Base-by-base conservation (phyloP, 352 stramenopile species). In the Phytopythium cucurbitacearum region DNA sequence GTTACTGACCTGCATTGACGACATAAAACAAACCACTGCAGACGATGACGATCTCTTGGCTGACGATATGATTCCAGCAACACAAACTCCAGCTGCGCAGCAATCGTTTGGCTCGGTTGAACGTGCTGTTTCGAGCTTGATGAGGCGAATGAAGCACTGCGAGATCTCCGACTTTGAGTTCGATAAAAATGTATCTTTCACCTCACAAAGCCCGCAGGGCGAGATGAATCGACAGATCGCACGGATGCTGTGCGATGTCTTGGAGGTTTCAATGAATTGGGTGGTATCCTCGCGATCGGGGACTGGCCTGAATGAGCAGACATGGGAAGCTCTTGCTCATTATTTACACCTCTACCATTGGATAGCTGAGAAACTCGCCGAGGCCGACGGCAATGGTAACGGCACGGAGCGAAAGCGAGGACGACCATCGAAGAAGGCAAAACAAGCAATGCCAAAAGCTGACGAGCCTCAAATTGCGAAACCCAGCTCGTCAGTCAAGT, bases 111-210 rank as follows among this genome's bases (percentile, higher is more conserved):
- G 67, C 8, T n/a, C 44, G 1, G 60, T 75, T 35, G 48, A 73
- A 4, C 32, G 45, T n/a, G 67, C 62, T 7, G 37, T 80, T 7
- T 51, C 53, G 5, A 44, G 69, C 15, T 41, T 83, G 13, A 75
- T 83, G 49, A 67, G 78, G 52, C 59, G 73, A 35, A 63, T 83
- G 56, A 77, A 76, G 49, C 62, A 67, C 5, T 76, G 73, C 42
- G 67, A 77, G 43, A 44, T 80, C 2, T 51, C 49, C 2, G 67
- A 83, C 52, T 80, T 80, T 43, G 73, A 83, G 15, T 66, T 83
- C 13, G 68, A 83, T 53, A 76, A 79, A 48, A 64, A 64, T 40
- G 53, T 71, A 5, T 66, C 67, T 7, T 80, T 83, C 32, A 61
- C 51, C 0, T 8, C 48, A 1, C 44, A 71, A 16, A 67, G 56